These are phyloP conservation scores for Cordyceps tenuipes DNA, from an alignment of 2,329 filamentous ascomycete species.

Conservation along the genomic window DNA sequence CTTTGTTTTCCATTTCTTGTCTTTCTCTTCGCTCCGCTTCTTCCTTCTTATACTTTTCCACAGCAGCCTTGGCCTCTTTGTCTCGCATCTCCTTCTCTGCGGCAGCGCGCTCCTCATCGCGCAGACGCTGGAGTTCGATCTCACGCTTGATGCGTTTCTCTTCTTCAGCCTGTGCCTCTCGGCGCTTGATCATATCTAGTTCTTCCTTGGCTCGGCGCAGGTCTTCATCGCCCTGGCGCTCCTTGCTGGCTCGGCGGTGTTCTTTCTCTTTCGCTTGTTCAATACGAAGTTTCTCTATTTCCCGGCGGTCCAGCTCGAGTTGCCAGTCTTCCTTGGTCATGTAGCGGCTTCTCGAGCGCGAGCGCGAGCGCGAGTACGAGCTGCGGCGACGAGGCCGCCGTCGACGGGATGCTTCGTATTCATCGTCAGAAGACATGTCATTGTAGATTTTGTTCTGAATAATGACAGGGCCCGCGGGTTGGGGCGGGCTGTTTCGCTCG, in stretches of 20 bases:
- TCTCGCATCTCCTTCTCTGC: slow-evolving; percentile 34
- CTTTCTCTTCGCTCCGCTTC: slow-evolving; percentile 38
- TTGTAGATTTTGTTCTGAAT: slow-evolving; percentile 51
- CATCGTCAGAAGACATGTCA: slow-evolving; percentile 38
- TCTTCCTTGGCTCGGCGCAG: slow-evolving; percentile 41
- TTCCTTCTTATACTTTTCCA: slow-evolving; percentile 41
- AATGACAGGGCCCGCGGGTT: slow-evolving; percentile 35
- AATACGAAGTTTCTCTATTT: slow-evolving; percentile 39
- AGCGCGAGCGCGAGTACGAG: slow-evolving; percentile 28
- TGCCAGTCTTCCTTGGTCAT: slow-evolving; percentile 37
- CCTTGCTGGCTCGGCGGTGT: slow-evolving; percentile 29
- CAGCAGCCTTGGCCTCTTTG: slow-evolving; percentile 38
- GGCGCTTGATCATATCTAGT: slow-evolving; percentile 38
- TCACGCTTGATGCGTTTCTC: slow-evolving; percentile 45
- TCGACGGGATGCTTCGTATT: slow-evolving; percentile 23
- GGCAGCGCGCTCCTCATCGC: slow-evolving; percentile 36
- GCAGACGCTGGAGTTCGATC: slow-evolving; percentile 40
- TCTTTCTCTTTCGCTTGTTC: slow-evolving; percentile 30
- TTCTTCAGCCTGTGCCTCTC: slow-evolving; percentile 38
- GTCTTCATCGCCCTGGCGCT: slow-evolving; percentile 39
- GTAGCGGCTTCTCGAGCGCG: slow-evolving; percentile 25
- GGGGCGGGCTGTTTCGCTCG: slow-evolving; percentile 23
- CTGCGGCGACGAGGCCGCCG: slow-evolving; percentile 21
- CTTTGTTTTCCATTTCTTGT: slow-evolving; percentile 40
- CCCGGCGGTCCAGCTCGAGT: slow-evolving; percentile 30